These are phyloP conservation scores for Eutypa lata DNA, from an alignment of 2,329 filamentous ascomycete species.

Conservation along the genomic window DNA sequence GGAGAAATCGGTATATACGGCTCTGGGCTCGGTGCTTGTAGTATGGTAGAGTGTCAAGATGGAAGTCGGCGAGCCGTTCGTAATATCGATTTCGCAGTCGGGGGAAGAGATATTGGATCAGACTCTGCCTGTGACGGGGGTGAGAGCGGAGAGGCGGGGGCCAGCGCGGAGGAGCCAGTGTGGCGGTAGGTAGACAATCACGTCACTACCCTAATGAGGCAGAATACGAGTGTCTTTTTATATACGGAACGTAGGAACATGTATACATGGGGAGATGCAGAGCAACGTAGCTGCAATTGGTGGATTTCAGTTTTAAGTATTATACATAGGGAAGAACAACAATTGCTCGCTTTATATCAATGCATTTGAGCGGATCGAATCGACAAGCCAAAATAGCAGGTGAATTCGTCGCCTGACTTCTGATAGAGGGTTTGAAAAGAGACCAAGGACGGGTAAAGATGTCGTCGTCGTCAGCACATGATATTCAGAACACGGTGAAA, in stretches of 20 bases:
- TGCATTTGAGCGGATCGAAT: too few species aligned
- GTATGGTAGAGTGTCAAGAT: constrained; percentile 69
- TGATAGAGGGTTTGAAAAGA: background rate
- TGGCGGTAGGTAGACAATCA: constrained; percentile 14
- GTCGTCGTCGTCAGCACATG: background rate
- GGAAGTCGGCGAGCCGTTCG: constrained; percentile 66
- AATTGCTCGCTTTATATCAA: too few species aligned
- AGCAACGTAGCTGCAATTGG: background rate
- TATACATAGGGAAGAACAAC: background rate
- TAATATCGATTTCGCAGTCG: constrained; percentile 59
- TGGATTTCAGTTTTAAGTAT: background rate
- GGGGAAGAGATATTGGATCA: constrained; percentile 69
- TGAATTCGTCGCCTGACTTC: background rate
- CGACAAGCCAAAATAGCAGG: background rate
- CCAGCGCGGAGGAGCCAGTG: constrained; percentile 44
- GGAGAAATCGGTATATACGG: constrained; percentile 71
- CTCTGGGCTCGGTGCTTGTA: constrained; percentile 71
- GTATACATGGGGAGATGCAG: background rate
- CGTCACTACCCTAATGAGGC: too few species aligned
- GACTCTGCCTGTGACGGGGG: constrained; percentile 42
- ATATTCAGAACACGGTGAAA: background rate
- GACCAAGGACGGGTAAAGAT: background rate
- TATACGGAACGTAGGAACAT: background rate
- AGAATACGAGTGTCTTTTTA: background rate
- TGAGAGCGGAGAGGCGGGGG: constrained; percentile 35